phyloP scores from a whole-genome alignment of 192 early-diverging fungal species.

The Coemansia pectinata region DNA sequence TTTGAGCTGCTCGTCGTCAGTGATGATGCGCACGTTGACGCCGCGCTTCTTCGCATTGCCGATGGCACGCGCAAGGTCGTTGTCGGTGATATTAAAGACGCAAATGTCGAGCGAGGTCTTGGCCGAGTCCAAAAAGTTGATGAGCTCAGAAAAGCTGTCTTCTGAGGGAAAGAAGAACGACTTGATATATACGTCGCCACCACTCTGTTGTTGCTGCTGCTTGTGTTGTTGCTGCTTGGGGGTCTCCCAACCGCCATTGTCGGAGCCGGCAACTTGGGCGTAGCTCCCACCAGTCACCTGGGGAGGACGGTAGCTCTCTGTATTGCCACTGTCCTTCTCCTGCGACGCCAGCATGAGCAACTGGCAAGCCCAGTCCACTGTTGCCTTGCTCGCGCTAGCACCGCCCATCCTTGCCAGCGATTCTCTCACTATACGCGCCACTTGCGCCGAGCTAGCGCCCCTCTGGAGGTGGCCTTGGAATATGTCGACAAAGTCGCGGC shows the following conservation, averaged over 20 bases:
- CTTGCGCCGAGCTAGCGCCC: constrained; percentile 16
- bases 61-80: constrained; percentile 68
- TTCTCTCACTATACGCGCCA: constrained; percentile 35
- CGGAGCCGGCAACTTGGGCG: constrained; percentile 30
- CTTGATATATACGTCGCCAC: constrained; percentile 34
- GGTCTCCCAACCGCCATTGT: constrained; percentile 27
- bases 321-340: not conserved
- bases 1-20: constrained; percentile 66
- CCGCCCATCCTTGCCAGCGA: constrained; percentile 33
- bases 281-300: constrained; percentile 19
- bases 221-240: constrained; percentile 2
- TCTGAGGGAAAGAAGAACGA: constrained; percentile 66
- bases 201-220: constrained; percentile 8
- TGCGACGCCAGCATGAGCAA: constrained; percentile 30
- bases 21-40: constrained; percentile 68
- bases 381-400: constrained; percentile 33
- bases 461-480: constrained; percentile 38
- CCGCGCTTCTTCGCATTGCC: constrained; percentile 58
- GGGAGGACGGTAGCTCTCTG: constrained; percentile 27
- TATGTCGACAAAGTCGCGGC: constrained; percentile 39
- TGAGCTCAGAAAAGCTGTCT: constrained; percentile 57
- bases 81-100: constrained; percentile 75
- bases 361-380: constrained; percentile 48
- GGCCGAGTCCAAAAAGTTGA: constrained; percentile 58
- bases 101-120: constrained; percentile 65